Percentiles rank a stretch among this genome's conserved stretches.
phyloP scores from a whole-genome alignment of 257 asterid species.

The Orobanche coerulescens region DNA sequence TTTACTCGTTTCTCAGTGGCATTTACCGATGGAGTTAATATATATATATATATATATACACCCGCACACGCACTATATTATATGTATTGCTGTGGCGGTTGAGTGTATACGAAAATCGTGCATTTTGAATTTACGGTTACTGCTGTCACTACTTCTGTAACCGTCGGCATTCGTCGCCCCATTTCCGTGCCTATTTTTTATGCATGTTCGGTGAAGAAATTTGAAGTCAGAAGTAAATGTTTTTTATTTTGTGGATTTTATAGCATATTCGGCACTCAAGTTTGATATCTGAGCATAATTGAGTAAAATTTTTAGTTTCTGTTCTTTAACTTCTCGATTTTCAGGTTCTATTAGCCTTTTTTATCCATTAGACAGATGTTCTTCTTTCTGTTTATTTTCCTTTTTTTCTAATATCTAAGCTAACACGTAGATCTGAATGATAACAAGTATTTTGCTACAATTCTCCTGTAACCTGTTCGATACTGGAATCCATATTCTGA shows the following conservation, averaged over 20 bases:
- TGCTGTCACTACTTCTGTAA: constrained; percentile 15
- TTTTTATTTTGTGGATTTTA: not conserved
- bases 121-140: constrained; percentile 28
- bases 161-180: constrained; percentile 28
- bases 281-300: constrained; percentile 12
- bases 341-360: not conserved
- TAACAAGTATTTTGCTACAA: constrained; percentile 3
- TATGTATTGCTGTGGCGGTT: constrained; percentile 19
- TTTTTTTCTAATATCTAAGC: not conserved
- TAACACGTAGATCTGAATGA: constrained; percentile 12
- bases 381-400: not conserved
- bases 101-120: constrained; percentile 25
- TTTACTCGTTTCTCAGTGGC: not conserved
- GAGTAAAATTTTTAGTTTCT: not conserved
- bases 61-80: too few relatives aligned
- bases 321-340: not conserved
- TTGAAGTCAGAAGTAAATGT: constrained; percentile 4
- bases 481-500: constrained; percentile 4
- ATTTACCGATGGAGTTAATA: constrained; percentile 3
- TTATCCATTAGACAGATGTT: not conserved
- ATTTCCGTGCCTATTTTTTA: constrained; percentile 18
- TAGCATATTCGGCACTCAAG: not conserved
- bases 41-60: too few relatives aligned
- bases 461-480: not conserved
- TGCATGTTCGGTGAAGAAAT: constrained; percentile 2